Percentiles rank a stretch among this genome's conserved stretches.
These are phyloP conservation scores for Ogataea pilisensis DNA, from an alignment of 805 yeast genomes.

Conservation along the genomic window DNA sequence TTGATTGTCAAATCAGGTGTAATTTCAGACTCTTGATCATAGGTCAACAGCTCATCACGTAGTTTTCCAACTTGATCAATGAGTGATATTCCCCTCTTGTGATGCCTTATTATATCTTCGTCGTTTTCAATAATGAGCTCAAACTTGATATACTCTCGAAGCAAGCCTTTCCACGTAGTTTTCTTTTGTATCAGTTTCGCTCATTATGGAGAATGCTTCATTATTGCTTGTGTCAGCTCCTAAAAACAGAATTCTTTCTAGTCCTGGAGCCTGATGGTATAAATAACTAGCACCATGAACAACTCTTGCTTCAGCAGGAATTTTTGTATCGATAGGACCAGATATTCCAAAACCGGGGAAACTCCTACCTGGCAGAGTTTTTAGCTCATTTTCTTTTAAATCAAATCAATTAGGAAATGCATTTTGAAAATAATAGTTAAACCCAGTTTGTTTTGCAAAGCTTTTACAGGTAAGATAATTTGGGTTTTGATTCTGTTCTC, in stretches of 20 bases:
- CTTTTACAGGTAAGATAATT: constrained; percentile 15
- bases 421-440: constrained; percentile 1
- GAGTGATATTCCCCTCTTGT: constrained; percentile 9
- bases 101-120: background rate
- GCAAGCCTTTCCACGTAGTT: constrained; percentile 6
- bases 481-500: constrained; percentile 5
- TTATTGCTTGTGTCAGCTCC: constrained; percentile 15
- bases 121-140: constrained; percentile 1
- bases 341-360: constrained; percentile 24
- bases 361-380: too few species aligned
- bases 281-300: constrained; percentile 34
- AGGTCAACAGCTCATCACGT: constrained; percentile 3
- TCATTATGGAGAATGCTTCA: constrained; percentile 18
- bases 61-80: constrained; percentile 10
- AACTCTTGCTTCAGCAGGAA: constrained; percentile 30
- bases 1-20: constrained; percentile 1
- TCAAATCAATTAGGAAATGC: constrained; percentile 7
- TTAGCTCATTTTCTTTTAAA: constrained; percentile 8
- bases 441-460: constrained; percentile 18
- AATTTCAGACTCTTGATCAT: background rate
- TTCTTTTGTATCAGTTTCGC: background rate
- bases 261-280: constrained; percentile 27
- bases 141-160: constrained; percentile 9
- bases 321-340: constrained; percentile 20
- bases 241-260: constrained; percentile 30